Evolutionary conservation across 2,329 filamentous ascomycete genomes (phyloP).

Genomic region (Fusarium hostae): DNA sequence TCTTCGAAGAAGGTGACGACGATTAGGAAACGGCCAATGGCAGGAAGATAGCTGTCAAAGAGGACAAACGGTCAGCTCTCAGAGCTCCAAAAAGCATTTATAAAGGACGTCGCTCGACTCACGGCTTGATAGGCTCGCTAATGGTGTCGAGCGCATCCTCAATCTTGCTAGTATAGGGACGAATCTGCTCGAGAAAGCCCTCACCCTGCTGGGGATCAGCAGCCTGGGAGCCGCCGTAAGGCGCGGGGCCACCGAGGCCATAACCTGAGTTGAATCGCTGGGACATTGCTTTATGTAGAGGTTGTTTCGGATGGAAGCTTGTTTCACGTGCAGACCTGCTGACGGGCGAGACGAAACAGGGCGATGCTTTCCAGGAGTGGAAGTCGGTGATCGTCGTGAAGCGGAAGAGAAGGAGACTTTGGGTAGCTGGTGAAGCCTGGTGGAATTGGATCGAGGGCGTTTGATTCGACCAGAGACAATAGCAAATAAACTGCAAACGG

Average conservation of each 20-base stretch:
- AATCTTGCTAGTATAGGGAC: constrained; percentile 97
- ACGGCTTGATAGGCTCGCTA: constrained; percentile 95
- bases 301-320: constrained; percentile 18
- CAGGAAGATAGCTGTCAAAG: constrained; percentile 81
- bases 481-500: constrained; percentile 12
- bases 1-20: constrained; percentile 99
- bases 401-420: constrained; percentile 4
- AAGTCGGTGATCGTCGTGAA: constrained; percentile 1
- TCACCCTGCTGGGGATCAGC: constrained; percentile 71
- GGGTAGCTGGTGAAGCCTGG: constrained; percentile 22
- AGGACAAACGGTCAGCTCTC: constrained; percentile 31
- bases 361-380: neutral
- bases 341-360: constrained; percentile 36
- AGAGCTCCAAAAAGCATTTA: constrained; percentile 1
- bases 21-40: constrained; percentile 95
- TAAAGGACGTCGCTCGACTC: constrained; percentile 43
- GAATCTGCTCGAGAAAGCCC: constrained; percentile 79
- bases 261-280: constrained; percentile 79
- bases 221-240: constrained; percentile 71
- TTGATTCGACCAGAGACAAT: constrained; percentile 19
- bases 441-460: constrained; percentile 8
- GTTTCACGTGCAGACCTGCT: constrained; percentile 45
- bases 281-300: constrained; percentile 47
- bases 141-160: constrained; percentile 90
- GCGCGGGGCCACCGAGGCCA: constrained; percentile 77